Base-by-base conservation (phyloP, 2,329 filamentous ascomycete genomes). In the Parafenestella ontariensis region DNA sequence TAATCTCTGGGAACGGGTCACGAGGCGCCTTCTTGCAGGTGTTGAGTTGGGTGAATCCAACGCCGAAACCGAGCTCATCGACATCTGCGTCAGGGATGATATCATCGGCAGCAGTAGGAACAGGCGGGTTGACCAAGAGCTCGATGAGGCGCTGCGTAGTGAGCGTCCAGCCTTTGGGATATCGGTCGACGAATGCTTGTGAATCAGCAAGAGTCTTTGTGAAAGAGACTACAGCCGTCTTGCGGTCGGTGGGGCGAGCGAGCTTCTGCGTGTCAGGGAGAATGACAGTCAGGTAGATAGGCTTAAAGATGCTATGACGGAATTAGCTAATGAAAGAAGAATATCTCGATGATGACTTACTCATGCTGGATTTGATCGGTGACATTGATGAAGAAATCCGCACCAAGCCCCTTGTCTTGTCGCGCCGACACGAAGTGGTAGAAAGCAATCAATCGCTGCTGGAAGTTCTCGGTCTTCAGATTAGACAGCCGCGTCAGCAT, bases 11-110 rank as follows among this genome's bases (percentile, higher is more conserved):
- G 81, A 92, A 98, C 18, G 93, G 89, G 73, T 98, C 95, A 46
- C 83, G 83, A 1, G 85, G 79, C 3, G 86, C 81, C 54, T 87
- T 87, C 74, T 89, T 91, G 79, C 94, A 95, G 0, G 94, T 97
- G 79, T 94, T 96, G 59, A 99, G 84, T 28, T 91, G 89, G 0
- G 95, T 98, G 78, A 96, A 99, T 8, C 92, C 94, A 61, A 97
- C 88, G 23, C 95, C 95, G 70, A 99, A 99, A 24, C 91, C 89
- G 63, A 97, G 87, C 73, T 99, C 95, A 68, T 99, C 95, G 23
- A 96, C 90, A 68, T 98, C 94, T 3, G 92, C 88, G 72, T 98
- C 95, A 10, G 87, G 85, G 59, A 96, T 88, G 46, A 91, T 79
- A 63, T 96, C 92, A 52, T 89, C 88, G 31, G 83, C 79, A 1